Evolutionary conservation across 2,329 filamentous ascomycete species (phyloP).

Genomic region (Trichoderma koningiopsis): DNA sequence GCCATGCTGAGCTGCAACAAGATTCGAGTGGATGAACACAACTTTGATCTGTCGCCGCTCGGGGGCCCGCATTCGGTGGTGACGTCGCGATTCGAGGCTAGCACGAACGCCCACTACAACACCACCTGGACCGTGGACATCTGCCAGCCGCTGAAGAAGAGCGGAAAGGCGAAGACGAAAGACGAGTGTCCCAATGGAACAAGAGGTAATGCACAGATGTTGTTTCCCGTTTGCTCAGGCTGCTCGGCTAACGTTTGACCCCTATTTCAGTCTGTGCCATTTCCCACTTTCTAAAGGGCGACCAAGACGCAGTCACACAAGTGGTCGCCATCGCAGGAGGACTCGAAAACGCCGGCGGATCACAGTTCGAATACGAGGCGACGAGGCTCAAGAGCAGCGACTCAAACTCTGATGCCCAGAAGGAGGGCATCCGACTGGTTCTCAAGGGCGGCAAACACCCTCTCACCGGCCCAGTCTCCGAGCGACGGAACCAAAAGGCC

Average conservation of each 20-base stretch:
- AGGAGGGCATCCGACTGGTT: conserved; percentile 72
- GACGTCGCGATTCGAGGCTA: conserved; percentile 55
- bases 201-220: conserved; percentile 54
- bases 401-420: conserved; percentile 64
- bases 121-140: conserved; percentile 82
- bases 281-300: conserved; percentile 56
- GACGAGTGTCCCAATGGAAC: conserved; percentile 70
- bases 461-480: conserved; percentile 52
- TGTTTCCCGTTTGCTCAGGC: background rate
- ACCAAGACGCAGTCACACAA: conserved; percentile 52
- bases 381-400: conserved; percentile 67
- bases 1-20: conserved; percentile 64
- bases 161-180: conserved; percentile 55
- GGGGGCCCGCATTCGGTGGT: conserved; percentile 70
- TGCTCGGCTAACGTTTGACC: background rate
- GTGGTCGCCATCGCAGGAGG: conserved; percentile 76
- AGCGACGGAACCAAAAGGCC: conserved; percentile 66
- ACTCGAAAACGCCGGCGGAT: conserved; percentile 60
- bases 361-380: conserved; percentile 64
- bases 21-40: conserved; percentile 58
- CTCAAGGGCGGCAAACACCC: conserved; percentile 62
- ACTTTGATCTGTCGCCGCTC: conserved; percentile 66
- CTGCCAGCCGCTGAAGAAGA: conserved; percentile 67
- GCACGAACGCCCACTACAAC: conserved; percentile 58
- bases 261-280: conserved; percentile 62